phyloP scores from a whole-genome alignment of 75 land plant genomes.

The Pinus tabuliformis region DNA sequence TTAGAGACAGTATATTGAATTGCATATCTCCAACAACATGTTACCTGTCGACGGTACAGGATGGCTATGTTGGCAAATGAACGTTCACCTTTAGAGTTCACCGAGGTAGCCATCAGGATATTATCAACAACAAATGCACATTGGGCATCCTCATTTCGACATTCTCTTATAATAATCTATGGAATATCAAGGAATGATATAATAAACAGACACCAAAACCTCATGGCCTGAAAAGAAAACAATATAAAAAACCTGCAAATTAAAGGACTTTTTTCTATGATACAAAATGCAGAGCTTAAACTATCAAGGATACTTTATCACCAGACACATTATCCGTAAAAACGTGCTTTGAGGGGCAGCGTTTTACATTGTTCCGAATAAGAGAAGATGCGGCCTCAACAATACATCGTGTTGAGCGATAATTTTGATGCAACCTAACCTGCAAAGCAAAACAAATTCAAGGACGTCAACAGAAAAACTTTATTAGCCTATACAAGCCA shows the following conservation, averaged over 20 bases:
- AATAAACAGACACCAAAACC: conserved; percentile 2
- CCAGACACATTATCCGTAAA: conserved; percentile 79
- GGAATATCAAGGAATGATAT: background rate
- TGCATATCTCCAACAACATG: background rate
- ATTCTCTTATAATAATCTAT: conserved; percentile 84
- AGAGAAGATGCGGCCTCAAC: conserved; percentile 90
- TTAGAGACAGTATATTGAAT: background rate
- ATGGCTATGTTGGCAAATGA: conserved; percentile 71
- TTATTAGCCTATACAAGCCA: background rate
- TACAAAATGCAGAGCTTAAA: background rate
- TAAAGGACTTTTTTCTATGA: background rate
- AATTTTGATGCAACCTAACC: conserved; percentile 86
- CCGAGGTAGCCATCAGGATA: conserved; percentile 59
- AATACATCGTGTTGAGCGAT: conserved; percentile 94
- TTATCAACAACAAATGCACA: conserved; percentile 91
- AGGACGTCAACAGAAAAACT: background rate
- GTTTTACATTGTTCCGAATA: conserved; percentile 61
- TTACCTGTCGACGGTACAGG: conserved; percentile 92
- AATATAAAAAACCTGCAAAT: background rate
- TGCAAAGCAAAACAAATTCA: conserved; percentile 18
- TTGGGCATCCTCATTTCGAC: conserved; percentile 92
- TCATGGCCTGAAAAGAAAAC: background rate
- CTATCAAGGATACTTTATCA: conserved; percentile 49
- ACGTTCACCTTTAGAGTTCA: conserved; percentile 27
- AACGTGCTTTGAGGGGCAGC: conserved; percentile 62